Evolutionary conservation across 139 green algal species (phyloP).

Genomic region (Chlamydomonas asymmetrica): DNA sequence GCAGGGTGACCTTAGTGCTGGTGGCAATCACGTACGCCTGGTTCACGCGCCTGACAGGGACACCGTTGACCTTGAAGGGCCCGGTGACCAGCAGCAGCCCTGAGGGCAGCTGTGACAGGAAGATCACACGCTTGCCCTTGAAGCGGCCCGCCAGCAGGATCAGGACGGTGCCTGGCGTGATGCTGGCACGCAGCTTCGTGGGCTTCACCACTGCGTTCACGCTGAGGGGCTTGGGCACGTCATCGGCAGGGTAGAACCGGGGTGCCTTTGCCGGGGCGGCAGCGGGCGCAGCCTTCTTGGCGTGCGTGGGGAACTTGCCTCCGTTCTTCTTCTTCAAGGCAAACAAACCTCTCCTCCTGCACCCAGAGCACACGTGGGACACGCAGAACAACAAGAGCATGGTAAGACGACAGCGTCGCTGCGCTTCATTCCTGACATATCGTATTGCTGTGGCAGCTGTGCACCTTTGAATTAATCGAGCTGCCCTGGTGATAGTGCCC

Average conservation of each 20-base stretch:
- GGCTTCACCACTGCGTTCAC: conserved; percentile 66
- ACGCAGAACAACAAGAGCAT: no score
- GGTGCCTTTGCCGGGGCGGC: conserved; percentile 58
- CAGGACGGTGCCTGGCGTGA: conserved; percentile 96
- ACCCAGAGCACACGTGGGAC: no score
- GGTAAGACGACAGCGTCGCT: no score
- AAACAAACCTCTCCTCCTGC: conserved; percentile 69
- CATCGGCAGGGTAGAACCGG: conserved; percentile 94
- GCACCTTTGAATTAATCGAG: no score
- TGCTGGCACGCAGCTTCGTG: conserved; percentile 89
- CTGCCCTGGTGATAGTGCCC: no score
- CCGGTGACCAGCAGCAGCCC: conserved; percentile 95
- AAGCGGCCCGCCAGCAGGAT: conserved; percentile 96
- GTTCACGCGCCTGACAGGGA: conserved; percentile 94
- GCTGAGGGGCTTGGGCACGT: conserved; percentile 79
- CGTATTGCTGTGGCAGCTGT: no score
- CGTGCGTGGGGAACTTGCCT: conserved; percentile 88
- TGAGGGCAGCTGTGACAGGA: conserved; percentile 92
- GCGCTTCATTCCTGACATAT: no score
- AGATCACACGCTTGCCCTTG: conserved; percentile 98
- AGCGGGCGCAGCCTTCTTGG: conserved; percentile 57
- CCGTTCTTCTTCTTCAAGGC: conserved; percentile 96
- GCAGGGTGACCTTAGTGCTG: conserved; percentile 80
- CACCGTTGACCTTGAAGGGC: conserved; percentile 97
- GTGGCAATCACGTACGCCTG: conserved; percentile 98